Conservation (phyloP, 345 rosid genomes). For the Rhizophora mangle region DNA sequence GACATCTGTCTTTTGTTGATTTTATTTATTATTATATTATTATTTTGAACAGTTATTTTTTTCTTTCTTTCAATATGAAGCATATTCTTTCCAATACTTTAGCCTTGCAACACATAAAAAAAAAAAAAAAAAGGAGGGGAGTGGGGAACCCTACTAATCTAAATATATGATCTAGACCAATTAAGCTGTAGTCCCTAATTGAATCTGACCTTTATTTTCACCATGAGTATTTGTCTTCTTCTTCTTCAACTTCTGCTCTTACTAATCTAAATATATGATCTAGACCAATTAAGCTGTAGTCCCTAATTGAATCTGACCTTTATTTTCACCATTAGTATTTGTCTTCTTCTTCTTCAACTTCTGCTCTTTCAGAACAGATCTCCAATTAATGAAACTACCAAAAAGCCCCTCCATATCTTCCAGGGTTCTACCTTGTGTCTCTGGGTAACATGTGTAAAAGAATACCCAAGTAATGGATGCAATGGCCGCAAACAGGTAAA, state of each 20-base stretch:
- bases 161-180: not conserved
- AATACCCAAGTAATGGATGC: conserved; percentile 13
- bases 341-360: not conserved
- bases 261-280: not conserved
- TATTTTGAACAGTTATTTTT: too few relatives aligned
- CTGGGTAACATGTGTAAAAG: conserved; percentile 7
- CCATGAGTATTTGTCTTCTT: too few relatives aligned
- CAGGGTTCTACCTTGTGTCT: conserved; percentile 11
- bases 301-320: not conserved
- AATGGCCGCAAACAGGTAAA: conserved; percentile 21
- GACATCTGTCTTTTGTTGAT: too few relatives aligned
- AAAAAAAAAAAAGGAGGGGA: too few relatives aligned
- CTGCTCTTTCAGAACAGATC: not conserved
- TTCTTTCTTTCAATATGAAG: too few relatives aligned
- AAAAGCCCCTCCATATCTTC: conserved; percentile 10
- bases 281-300: not conserved
- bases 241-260: not conserved
- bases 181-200: not conserved
- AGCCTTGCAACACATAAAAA: too few relatives aligned
- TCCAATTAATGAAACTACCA: conserved; percentile 4
- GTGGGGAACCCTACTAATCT: not conserved
- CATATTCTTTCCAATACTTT: too few relatives aligned
- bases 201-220: not conserved
- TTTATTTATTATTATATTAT: too few relatives aligned
- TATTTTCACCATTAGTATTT: not conserved